Base-by-base conservation (phyloP, 108 stramenopile genomes). In the Nitzschia inconspicua region DNA sequence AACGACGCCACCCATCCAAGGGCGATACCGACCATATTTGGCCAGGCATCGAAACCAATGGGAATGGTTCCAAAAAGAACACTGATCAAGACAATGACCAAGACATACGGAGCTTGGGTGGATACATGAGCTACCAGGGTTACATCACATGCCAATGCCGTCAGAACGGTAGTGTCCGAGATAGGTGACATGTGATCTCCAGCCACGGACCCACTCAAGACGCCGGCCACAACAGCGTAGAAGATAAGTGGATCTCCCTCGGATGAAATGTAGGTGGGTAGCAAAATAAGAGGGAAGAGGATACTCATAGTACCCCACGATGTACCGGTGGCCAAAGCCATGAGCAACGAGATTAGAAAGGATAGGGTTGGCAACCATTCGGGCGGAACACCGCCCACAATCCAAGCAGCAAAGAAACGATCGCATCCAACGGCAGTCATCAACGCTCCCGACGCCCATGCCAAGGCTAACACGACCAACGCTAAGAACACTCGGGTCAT, bases 251-350 rank as follows among this genome's bases (percentile, higher is more conserved):
- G 48, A 54, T 84, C 61, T 10, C 83, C 83, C 28, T 52, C 35
- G 11, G 69, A 63, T 25, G 78, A 81, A 20, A 57, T 31, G 61
- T 83, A 85, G 8, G 78, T 63, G 9, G 87, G 84, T 13, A 71
- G 65, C 8, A 72, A 47, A 11, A 85, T 54, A 0, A 89, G 63
- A 7, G 87, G 87, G 50, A 89, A 85, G 60, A 89, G 62, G 39
- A 89, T 84, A 28, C 72, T 70, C 88, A 89, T 89, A 0, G 78
- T 80, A 32, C 80, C 80, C 88, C 88, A 89, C 23, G 75, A 78
- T 20, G 88, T 75, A 66, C 57, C 54, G 47, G 44, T 82, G 1
- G 85, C 77, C 44, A 86, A 58, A 1, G 84, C 84, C 74, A 86
- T 82, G 59, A 89, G 44, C 42, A 68, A 43, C 8, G 82, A 65